phyloP scores from a whole-genome alignment of 495 filamentous ascomycete genomes.

The Parachaetomium inaequale region DNA sequence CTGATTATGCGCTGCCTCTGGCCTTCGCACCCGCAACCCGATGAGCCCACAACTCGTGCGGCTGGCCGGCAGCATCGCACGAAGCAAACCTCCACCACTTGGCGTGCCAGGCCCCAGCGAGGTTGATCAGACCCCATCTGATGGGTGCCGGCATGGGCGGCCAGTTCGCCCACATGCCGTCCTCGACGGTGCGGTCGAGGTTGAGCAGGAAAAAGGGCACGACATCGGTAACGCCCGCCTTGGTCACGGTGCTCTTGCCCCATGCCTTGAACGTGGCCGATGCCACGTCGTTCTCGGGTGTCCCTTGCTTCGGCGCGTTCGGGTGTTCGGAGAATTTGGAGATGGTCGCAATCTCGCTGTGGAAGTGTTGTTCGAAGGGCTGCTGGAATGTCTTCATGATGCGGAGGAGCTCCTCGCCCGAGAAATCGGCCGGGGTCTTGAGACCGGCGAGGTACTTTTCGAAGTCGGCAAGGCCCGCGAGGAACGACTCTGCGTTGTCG shows the following conservation, averaged over 20 bases:
- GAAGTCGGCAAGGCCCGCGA: slow-evolving; percentile 46
- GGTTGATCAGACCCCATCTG: slow-evolving; percentile 45
- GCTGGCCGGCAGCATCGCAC: slow-evolving; percentile 41
- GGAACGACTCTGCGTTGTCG: slow-evolving; percentile 44
- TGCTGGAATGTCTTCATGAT: slow-evolving; percentile 49
- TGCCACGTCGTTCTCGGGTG: slow-evolving; percentile 29
- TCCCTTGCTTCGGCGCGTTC: slow-evolving; percentile 43
- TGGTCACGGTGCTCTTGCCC: slow-evolving; percentile 50
- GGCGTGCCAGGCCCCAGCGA: slow-evolving; percentile 42
- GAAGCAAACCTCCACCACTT: slow-evolving; percentile 55
- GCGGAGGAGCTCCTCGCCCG: slow-evolving; percentile 39
- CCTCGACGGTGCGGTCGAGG: slow-evolving; percentile 52
- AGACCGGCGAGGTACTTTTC: slow-evolving; percentile 45
- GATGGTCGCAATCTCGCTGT: slow-evolving; percentile 53
- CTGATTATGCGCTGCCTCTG: neutral
- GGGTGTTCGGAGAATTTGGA: slow-evolving; percentile 44
- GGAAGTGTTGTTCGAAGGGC: slow-evolving; percentile 50
- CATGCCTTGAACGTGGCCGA: slow-evolving; percentile 41
- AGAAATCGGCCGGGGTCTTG: slow-evolving; percentile 37
- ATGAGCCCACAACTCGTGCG: slow-evolving; percentile 42
- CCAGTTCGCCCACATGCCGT: slow-evolving; percentile 51
- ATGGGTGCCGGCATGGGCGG: slow-evolving; percentile 48
- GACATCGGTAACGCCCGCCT: slow-evolving; percentile 47
- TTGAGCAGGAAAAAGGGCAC: slow-evolving; percentile 58
- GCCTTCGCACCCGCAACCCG: slow-evolving; percentile 20